Evolutionary conservation across 495 filamentous ascomycete species (phyloP).

Genomic region (Collariella sp.): DNA sequence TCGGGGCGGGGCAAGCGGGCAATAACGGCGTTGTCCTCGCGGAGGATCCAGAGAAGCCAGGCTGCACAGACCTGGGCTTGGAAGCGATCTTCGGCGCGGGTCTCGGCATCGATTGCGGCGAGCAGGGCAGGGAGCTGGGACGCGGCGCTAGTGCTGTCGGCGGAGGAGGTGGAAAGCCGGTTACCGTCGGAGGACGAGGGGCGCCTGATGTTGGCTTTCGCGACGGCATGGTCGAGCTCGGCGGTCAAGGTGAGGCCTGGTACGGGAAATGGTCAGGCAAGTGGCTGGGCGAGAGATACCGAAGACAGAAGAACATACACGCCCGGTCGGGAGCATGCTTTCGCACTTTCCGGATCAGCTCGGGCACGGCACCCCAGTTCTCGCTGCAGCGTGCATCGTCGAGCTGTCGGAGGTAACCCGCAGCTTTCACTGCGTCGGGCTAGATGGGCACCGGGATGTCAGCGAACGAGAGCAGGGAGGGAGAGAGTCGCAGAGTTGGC

Average conservation of each 20-base stretch:
- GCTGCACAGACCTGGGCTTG: constrained; percentile 73
- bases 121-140: constrained; percentile 54
- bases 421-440: constrained; percentile 57
- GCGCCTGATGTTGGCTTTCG: constrained; percentile 41
- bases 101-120: constrained; percentile 56
- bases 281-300: constrained; percentile 1
- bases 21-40: constrained; percentile 54
- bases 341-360: constrained; percentile 79
- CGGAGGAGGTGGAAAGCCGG: constrained; percentile 8
- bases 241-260: constrained; percentile 70
- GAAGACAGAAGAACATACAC: constrained; percentile 49
- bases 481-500: too few species aligned
- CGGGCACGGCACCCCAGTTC: constrained; percentile 81
- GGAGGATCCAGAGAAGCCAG: constrained; percentile 71
- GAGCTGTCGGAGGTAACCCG: constrained; percentile 67
- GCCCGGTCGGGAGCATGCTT: constrained; percentile 84
- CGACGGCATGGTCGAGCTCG: constrained; percentile 58
- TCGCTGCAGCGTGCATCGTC: constrained; percentile 81
- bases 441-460: constrained; percentile 15
- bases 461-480: neutral
- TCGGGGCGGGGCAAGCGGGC: constrained; percentile 49
- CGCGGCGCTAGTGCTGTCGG: constrained; percentile 33
- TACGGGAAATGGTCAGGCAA: neutral
- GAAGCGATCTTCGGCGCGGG: constrained; percentile 59
- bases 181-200: constrained; percentile 13